A percentile compares a stretch with the other conserved stretches of the same genome.
Evolutionary conservation across 2,329 filamentous ascomycete genomes (phyloP).

Genomic region (Lachnellula cervina): DNA sequence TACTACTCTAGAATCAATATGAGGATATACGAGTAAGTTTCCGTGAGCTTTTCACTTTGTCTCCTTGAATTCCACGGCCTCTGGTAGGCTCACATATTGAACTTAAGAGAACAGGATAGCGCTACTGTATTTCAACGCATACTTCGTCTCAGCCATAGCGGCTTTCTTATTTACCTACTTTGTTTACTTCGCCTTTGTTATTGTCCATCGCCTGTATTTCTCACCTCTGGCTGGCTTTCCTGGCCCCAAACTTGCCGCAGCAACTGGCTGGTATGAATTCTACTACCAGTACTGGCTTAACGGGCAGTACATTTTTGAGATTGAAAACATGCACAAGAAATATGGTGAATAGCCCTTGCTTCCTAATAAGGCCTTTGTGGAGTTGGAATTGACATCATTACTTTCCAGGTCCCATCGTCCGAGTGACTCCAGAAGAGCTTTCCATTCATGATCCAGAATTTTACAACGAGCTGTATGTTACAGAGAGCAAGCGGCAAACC

Average conservation of each 20-base stretch:
- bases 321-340: conserved; percentile 38
- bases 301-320: conserved; percentile 39
- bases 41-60: no score
- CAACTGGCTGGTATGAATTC: conserved; percentile 20
- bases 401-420: conserved; percentile 27
- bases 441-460: conserved; percentile 34
- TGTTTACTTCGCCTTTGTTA: not conserved
- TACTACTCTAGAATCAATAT: no score
- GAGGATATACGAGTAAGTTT: no score
- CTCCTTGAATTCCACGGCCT: no score
- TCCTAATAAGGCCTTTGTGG: not conserved
- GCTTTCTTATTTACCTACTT: not conserved
- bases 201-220: conserved; percentile 23
- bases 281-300: conserved; percentile 39
- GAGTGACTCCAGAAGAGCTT: conserved; percentile 35
- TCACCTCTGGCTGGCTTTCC: conserved; percentile 28
- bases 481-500: not conserved
- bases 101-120: no score
- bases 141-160: not conserved
- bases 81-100: no score
- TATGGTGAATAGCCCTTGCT: conserved; percentile 31
- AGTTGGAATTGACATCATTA: not conserved
- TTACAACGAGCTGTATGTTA: conserved; percentile 36
- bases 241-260: conserved; percentile 29
- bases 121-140: not conserved